These are phyloP conservation scores for Fusarium drepaniforme DNA, from an alignment of 2,329 filamentous ascomycete species.

Conservation along the genomic window DNA sequence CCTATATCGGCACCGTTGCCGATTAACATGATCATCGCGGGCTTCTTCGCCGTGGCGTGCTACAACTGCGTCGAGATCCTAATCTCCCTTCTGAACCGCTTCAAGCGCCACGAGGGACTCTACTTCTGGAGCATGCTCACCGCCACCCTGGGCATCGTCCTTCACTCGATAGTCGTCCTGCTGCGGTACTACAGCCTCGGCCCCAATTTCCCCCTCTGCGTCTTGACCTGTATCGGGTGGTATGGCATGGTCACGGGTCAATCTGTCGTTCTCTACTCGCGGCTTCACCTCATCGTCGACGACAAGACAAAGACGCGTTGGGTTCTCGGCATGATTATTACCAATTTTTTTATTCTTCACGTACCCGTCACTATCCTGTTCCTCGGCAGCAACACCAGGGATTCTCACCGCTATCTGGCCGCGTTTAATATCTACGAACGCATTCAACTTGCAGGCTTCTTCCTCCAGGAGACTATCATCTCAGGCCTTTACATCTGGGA, in stretches of 20 bases:
- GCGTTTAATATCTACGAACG: conserved; percentile 35
- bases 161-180: conserved; percentile 32
- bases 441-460: conserved; percentile 33
- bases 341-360: conserved; percentile 32
- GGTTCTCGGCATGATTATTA: conserved; percentile 33
- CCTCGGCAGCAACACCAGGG: conserved; percentile 27
- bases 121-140: conserved; percentile 36
- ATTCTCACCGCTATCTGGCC: conserved; percentile 15
- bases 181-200: conserved; percentile 35
- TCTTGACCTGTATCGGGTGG: conserved; percentile 35
- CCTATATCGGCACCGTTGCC: conserved; percentile 24
- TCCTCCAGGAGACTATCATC: conserved; percentile 32
- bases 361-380: conserved; percentile 29
- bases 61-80: conserved; percentile 38
- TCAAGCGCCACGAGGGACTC: conserved; percentile 31
- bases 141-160: conserved; percentile 22
- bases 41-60: conserved; percentile 32
- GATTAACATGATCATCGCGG: conserved; percentile 34
- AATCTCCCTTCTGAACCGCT: conserved; percentile 28
- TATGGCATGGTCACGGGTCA: conserved; percentile 38
- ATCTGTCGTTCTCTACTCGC: conserved; percentile 34
- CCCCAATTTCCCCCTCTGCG: conserved; percentile 32
- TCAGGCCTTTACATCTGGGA: conserved; percentile 36
- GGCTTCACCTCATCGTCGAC: conserved; percentile 29
- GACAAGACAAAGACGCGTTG: conserved; percentile 34